Evolutionary conservation across 306 rosid species (phyloP).

Genomic region (Arachis stenosperma): DNA sequence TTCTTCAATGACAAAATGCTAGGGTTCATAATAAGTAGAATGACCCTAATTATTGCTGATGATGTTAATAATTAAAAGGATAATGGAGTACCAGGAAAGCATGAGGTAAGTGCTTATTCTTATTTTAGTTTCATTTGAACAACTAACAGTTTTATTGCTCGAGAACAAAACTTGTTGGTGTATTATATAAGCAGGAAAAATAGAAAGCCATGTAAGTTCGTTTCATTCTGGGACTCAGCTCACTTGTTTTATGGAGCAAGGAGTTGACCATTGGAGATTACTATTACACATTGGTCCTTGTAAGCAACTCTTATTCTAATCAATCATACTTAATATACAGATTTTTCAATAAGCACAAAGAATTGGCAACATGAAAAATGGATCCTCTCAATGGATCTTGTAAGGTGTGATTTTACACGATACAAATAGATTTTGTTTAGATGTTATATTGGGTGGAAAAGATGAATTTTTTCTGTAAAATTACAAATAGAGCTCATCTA

Average conservation of each 20-base stretch:
- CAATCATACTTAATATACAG: no score
- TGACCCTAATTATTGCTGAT: constrained; percentile 39
- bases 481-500: no score
- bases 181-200: constrained; percentile 61
- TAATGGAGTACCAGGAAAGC: constrained; percentile 41
- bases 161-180: background rate
- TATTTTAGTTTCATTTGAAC: background rate
- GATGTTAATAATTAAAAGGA: background rate
- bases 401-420: no score
- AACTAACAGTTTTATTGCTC: background rate
- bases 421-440: no score
- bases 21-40: background rate
- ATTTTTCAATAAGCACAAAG: no score
- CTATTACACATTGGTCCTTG: constrained; percentile 76
- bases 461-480: no score
- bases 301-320: constrained; percentile 32
- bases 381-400: no score
- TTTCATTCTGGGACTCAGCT: constrained; percentile 82
- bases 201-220: constrained; percentile 63
- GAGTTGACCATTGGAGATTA: constrained; percentile 80
- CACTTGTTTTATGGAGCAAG: constrained; percentile 78
- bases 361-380: no score
- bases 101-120: constrained; percentile 47
- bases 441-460: no score
- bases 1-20: no score